These are phyloP conservation scores for Cyberlindnera euphorbiiphila DNA, from an alignment of 805 yeast species.

Conservation along the genomic window DNA sequence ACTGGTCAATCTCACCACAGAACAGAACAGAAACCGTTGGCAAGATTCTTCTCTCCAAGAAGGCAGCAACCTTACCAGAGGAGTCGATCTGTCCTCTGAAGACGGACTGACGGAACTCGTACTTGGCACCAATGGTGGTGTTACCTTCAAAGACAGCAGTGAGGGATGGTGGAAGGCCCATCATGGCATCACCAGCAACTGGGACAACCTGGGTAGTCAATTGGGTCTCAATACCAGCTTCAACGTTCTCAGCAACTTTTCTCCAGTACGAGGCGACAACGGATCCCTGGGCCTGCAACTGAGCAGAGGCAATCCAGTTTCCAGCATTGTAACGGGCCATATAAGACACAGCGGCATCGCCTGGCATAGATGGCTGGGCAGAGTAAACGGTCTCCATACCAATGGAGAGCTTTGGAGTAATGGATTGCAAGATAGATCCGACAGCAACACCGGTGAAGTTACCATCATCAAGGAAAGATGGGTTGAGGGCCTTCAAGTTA, in stretches of 20 bases:
- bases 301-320: slow-evolving; percentile 92
- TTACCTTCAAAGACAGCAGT: slow-evolving; percentile 86
- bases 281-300: slow-evolving; percentile 90
- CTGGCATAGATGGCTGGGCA: slow-evolving; percentile 68
- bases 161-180: slow-evolving; percentile 76
- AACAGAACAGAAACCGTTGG: slow-evolving; percentile 88
- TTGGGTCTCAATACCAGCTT: slow-evolving; percentile 90
- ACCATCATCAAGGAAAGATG: slow-evolving; percentile 63
- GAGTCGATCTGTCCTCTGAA: slow-evolving; percentile 95
- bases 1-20: slow-evolving; percentile 90
- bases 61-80: slow-evolving; percentile 83
- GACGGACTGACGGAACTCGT: slow-evolving; percentile 93
- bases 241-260: slow-evolving; percentile 86
- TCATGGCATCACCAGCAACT: slow-evolving; percentile 60
- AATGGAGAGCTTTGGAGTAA: slow-evolving; percentile 76
- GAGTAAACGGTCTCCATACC: slow-evolving; percentile 94
- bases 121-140: slow-evolving; percentile 94
- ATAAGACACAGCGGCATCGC: slow-evolving; percentile 87
- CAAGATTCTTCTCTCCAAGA: slow-evolving; percentile 88
- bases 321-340: slow-evolving; percentile 86
- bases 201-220: slow-evolving; percentile 73
- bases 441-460: slow-evolving; percentile 88
- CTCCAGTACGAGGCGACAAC: slow-evolving; percentile 89
- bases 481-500: slow-evolving; percentile 89
- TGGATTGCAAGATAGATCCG: slow-evolving; percentile 84